Evolutionary conservation across 1,284 basidiomycete genomes (phyloP).

Genomic region (Somion occarium): DNA sequence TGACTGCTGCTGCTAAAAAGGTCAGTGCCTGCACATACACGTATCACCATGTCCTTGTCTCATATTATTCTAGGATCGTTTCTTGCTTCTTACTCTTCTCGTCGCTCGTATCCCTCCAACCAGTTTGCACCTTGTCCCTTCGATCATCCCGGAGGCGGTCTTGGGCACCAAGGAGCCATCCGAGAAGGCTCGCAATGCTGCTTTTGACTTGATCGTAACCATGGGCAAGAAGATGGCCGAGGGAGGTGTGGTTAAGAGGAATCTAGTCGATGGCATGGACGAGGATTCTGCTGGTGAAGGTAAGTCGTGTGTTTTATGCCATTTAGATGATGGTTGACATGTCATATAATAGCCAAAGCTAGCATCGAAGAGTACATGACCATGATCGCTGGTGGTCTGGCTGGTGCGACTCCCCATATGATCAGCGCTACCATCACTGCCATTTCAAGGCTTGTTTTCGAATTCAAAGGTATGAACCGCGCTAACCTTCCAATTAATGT

Average conservation of each 20-base stretch:
- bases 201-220: conserved; percentile 86
- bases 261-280: conserved; percentile 79
- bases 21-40: conserved; percentile 29
- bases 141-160: conserved; percentile 91
- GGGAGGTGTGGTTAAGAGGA: conserved; percentile 82
- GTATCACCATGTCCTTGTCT: background rate
- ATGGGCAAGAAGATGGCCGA: conserved; percentile 93
- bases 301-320: too few relatives aligned
- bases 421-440: conserved; percentile 96
- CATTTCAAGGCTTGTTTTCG: conserved; percentile 90
- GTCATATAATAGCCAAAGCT: conserved; percentile 52
- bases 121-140: conserved; percentile 82
- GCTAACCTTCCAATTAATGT: background rate
- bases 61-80: conserved; percentile 61
- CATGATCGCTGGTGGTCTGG: conserved; percentile 95
- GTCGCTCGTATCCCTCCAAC: conserved; percentile 68
- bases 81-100: conserved; percentile 73
- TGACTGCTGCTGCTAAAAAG: conserved; percentile 87
- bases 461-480: conserved; percentile 76
- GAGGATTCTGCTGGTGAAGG: conserved; percentile 61
- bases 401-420: conserved; percentile 95
- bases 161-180: conserved; percentile 98
- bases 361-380: conserved; percentile 92
- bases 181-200: conserved; percentile 84
- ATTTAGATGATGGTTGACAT: conserved; percentile 7